These are phyloP conservation scores for Xylariaceae sp. DNA, from an alignment of 2,329 filamentous ascomycete species.

Conservation along the genomic window DNA sequence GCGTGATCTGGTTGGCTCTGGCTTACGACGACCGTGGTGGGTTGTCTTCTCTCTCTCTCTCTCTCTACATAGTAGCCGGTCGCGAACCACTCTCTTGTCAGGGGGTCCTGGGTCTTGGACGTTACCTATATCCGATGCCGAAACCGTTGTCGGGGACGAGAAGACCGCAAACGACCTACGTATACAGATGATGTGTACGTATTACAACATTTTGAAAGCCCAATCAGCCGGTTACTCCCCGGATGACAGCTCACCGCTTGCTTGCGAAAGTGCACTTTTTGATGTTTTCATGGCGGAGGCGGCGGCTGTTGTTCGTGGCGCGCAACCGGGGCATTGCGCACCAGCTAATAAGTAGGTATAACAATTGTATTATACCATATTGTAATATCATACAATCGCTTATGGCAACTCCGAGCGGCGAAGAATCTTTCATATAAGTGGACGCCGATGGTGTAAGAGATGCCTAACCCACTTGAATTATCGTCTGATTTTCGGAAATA, in stretches of 20 bases:
- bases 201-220: not conserved
- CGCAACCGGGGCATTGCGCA: conserved; percentile 6
- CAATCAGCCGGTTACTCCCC: not conserved
- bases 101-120: too few relatives aligned
- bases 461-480: not conserved
- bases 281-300: not conserved
- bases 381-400: too few relatives aligned
- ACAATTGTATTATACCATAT: not conserved
- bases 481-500: not conserved
- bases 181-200: too few relatives aligned
- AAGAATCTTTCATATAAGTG: conserved; percentile 13
- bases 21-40: not conserved
- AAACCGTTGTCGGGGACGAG: too few relatives aligned
- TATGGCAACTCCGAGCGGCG: too few relatives aligned
- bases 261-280: not conserved
- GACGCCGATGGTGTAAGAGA: conserved; percentile 12
- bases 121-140: too few relatives aligned
- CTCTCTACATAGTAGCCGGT: too few relatives aligned
- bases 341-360: not conserved
- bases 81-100: not conserved
- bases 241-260: not conserved
- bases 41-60: too few relatives aligned
- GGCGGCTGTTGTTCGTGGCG: not conserved
- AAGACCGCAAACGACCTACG: too few relatives aligned
- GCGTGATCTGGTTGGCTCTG: not conserved